Percentiles rank a stretch among this genome's conserved stretches.
These are phyloP conservation scores for Juglanconis juglandina DNA, from an alignment of 2,329 filamentous ascomycete genomes.

Conservation along the genomic window DNA sequence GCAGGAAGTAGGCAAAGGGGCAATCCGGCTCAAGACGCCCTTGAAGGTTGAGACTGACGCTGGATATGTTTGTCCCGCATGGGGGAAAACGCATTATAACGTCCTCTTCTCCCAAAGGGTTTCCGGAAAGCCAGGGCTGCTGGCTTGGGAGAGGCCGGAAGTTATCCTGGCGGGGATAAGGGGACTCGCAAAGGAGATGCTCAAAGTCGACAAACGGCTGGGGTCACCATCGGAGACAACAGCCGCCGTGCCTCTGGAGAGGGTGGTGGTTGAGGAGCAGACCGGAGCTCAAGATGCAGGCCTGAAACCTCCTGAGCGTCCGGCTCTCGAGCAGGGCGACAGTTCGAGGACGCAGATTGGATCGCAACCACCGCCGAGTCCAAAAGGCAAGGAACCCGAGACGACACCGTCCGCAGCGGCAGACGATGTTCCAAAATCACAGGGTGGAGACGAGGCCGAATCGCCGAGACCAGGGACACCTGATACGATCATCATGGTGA, in stretches of 20 bases:
- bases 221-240: constrained; percentile 22
- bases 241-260: constrained; percentile 28
- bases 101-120: constrained; percentile 40
- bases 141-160: constrained; percentile 49
- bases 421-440: background rate
- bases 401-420: background rate
- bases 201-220: constrained; percentile 37
- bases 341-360: constrained; percentile 15
- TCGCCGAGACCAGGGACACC: constrained; percentile 1
- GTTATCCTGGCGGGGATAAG: constrained; percentile 40
- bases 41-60: background rate
- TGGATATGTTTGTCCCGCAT: constrained; percentile 45
- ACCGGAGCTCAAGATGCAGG: background rate
- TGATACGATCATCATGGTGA: constrained; percentile 16
- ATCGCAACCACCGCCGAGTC: constrained; percentile 14
- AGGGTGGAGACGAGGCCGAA: background rate
- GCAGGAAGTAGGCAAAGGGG: constrained; percentile 21
- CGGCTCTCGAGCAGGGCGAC: constrained; percentile 12
- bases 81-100: constrained; percentile 42
- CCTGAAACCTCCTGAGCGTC: constrained; percentile 11
- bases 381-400: constrained; percentile 14
- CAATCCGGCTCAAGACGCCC: constrained; percentile 18
- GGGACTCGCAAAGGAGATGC: constrained; percentile 37
- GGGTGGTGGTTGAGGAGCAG: constrained; percentile 27
- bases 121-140: constrained; percentile 38